Conservation (phyloP, 2,329 filamentous ascomycete genomes). For the Fonsecaea multimorphosa region DNA sequence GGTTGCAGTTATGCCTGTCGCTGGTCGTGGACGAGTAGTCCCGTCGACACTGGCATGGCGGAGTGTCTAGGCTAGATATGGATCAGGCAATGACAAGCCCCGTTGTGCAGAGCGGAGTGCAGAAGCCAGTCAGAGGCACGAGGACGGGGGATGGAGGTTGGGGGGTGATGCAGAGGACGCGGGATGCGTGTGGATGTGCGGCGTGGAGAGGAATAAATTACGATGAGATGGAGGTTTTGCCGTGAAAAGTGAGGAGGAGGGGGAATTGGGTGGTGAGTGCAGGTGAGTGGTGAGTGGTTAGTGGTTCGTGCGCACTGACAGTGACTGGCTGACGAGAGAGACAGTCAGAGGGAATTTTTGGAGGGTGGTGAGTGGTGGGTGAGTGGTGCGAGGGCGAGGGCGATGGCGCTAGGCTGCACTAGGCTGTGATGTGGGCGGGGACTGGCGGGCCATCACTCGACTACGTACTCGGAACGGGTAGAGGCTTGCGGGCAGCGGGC, state of each 20-base stretch:
- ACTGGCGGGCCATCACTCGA: slow-evolving; percentile 9
- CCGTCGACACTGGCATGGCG: slow-evolving; percentile 22
- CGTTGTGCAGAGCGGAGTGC: slow-evolving; percentile 26
- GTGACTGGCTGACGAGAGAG: slow-evolving; percentile 6
- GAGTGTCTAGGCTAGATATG: slow-evolving; percentile 28
- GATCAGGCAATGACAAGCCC: slow-evolving; percentile 24
- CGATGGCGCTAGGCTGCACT: slow-evolving; percentile 4
- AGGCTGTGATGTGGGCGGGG: slow-evolving; percentile 3
- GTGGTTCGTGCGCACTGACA: no score
- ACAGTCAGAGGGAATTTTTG: slow-evolving; percentile 5
- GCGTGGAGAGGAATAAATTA: slow-evolving; percentile 14
- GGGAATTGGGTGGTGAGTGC: slow-evolving; percentile 5
- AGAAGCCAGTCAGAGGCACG: slow-evolving; percentile 25
- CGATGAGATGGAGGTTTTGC: slow-evolving; percentile 9
- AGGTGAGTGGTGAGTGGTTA: no score
- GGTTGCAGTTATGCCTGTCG: slow-evolving; percentile 24
- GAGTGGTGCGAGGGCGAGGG: slow-evolving; percentile 3
- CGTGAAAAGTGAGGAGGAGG: slow-evolving; percentile 17
- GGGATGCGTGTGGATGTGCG: slow-evolving; percentile 28
- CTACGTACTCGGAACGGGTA: slow-evolving; percentile 5
- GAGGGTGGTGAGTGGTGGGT: not conserved
- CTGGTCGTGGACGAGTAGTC: slow-evolving; percentile 2
- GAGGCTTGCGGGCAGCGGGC: slow-evolving; percentile 7
- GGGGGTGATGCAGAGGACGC: slow-evolving; percentile 25
- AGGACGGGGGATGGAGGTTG: slow-evolving; percentile 17